Evolutionary conservation across 2,329 filamentous ascomycete genomes (phyloP), one percentile per base, ranked within the genome.

Genomic region (Aspergillus candidus): DNA sequence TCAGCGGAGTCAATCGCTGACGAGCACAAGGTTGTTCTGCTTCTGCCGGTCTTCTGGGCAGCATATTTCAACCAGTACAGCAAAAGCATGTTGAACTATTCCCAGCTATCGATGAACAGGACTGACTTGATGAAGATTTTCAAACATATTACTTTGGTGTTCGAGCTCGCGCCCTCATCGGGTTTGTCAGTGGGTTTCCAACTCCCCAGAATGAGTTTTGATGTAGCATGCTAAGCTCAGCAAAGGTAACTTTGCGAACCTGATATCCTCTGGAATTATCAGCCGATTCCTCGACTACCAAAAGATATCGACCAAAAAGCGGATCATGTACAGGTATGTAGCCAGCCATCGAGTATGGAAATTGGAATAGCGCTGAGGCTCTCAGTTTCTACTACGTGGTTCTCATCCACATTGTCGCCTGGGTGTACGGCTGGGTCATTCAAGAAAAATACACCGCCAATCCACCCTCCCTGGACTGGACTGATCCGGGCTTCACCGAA

Each of bases 391-490:
- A 65, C 54, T 75, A 72, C 34, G 66, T 74, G 4, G 57, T 74
- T 4, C 49, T 63, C 10, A 48, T 67, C 45, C 74, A 78, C 48
- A 41, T 76, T 14, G 50, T 72, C 14, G 68, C 74, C 1, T 78
- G 75, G 74, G 60, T 71, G 3, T 77, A 77, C 47, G 73, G 60
- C 10, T 77, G 74, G 75, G 70, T 77, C 4, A 60, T 77, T 5
- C 72, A 77, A 53, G 72, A 75, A 49, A 71, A 74, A 42, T 75
- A 72, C 57, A 74, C 71, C 0, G 57, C 62, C 1, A 66, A 59
- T 46, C 66, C 64, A 2, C 69, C 68, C 1, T 56, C 58, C 0
- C 58, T 65, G 32, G 71, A 74, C 41, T 73, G 70, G 66, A 52
- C 59, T 1, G 64, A 64, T 29, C 58, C 64, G 15, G 73, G 72